phyloP scores from a whole-genome alignment of 768 basidiomycete species.

The Tylopilus plumbeoviolaceoides region DNA sequence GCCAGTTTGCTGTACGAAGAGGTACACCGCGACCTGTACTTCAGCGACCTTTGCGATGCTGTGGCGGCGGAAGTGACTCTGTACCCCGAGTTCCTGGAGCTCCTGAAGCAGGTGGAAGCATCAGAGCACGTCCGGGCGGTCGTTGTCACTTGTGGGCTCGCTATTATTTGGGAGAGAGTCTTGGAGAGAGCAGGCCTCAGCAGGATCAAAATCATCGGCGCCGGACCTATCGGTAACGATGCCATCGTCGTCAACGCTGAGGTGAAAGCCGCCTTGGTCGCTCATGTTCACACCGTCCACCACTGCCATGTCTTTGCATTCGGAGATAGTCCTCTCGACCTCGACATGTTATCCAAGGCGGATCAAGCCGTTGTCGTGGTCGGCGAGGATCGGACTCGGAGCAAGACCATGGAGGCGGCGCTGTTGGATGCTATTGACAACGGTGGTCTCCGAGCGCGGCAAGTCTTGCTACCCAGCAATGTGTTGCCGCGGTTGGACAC shows the following conservation, averaged over 20 bases:
- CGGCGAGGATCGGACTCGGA: slow-evolving; percentile 10
- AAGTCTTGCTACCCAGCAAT: slow-evolving; percentile 12
- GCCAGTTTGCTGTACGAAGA: slow-evolving; percentile 10
- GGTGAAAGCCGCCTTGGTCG: slow-evolving; percentile 15
- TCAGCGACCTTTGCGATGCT: slow-evolving; percentile 12
- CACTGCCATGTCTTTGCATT: slow-evolving; percentile 8
- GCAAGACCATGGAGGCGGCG: slow-evolving; percentile 9
- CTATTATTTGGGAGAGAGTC: slow-evolving; percentile 9
- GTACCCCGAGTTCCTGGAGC: slow-evolving; percentile 13
- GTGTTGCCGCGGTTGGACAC: slow-evolving; percentile 11
- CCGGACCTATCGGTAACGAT: slow-evolving; percentile 9
- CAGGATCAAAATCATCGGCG: slow-evolving; percentile 10
- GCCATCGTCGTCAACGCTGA: slow-evolving; percentile 10
- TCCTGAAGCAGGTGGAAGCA: slow-evolving; percentile 16
- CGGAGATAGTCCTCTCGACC: slow-evolving; percentile 14
- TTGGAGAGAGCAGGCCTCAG: slow-evolving; percentile 15
- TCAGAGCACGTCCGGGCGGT: slow-evolving; percentile 14
- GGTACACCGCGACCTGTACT: slow-evolving; percentile 9
- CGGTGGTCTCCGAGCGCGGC: slow-evolving; percentile 11
- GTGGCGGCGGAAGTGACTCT: slow-evolving; percentile 13
- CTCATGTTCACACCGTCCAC: slow-evolving; percentile 12
- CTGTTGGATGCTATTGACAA: slow-evolving; percentile 13
- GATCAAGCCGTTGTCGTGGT: slow-evolving; percentile 14
- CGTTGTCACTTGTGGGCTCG: slow-evolving; percentile 13
- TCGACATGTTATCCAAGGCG: slow-evolving; percentile 13